Percentiles rank a stretch among this genome's conserved stretches.
Evolutionary conservation across 192 early-diverging fungal species (phyloP).

Genomic region (Chytriomyces sp.): DNA sequence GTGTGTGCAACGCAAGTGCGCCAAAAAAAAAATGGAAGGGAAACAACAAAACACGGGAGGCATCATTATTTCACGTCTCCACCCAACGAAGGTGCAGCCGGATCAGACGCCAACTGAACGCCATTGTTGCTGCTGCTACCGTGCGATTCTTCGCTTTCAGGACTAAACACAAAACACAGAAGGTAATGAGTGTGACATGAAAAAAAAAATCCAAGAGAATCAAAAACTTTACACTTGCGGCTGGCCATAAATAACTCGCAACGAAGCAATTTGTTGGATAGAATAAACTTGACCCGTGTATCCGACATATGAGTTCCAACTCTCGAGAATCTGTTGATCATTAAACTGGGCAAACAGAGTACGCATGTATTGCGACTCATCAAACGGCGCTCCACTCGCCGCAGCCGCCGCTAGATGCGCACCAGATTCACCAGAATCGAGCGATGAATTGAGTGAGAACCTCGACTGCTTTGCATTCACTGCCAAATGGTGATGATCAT

Average conservation of each 20-base stretch:
- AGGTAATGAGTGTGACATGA: too few relatives aligned
- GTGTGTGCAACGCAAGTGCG: too few relatives aligned
- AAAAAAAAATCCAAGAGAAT: too few relatives aligned
- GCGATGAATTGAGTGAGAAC: constrained; percentile 7
- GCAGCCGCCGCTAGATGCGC: background rate
- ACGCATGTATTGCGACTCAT: constrained; percentile 31
- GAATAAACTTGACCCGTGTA: constrained; percentile 34
- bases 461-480: background rate
- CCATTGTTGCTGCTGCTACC: too few relatives aligned
- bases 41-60: too few relatives aligned
- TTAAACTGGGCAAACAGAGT: constrained; percentile 27
- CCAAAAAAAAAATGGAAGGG: too few relatives aligned
- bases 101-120: too few relatives aligned
- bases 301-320: constrained; percentile 29
- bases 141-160: too few relatives aligned
- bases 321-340: constrained; percentile 29
- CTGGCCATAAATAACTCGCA: constrained; percentile 28
- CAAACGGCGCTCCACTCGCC: constrained; percentile 1
- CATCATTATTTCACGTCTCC: too few relatives aligned
- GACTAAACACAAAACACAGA: too few relatives aligned
- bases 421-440: background rate
- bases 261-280: constrained; percentile 19
- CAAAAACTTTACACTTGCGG: background rate
- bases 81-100: too few relatives aligned
- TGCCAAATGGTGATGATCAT: background rate